A percentile compares a stretch with the other conserved stretches of the same genome.
phyloP scores from a whole-genome alignment of 305 asterid genomes.

The Fraxinus dipetala region DNA sequence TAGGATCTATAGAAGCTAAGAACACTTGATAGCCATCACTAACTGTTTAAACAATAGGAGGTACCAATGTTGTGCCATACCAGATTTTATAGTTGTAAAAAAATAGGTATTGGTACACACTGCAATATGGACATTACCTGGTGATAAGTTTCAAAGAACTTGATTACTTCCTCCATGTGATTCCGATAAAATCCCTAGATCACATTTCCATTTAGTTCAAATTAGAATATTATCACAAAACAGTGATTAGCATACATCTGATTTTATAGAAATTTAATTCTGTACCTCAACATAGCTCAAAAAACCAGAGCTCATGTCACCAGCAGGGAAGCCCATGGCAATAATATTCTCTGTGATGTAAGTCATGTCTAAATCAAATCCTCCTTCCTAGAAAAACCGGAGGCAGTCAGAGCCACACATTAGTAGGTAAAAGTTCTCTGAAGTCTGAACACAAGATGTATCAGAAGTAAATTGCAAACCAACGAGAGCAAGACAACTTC shows the following conservation, averaged over 20 bases:
- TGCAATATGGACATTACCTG: conserved; percentile 49
- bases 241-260: neutral
- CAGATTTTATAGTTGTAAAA: neutral
- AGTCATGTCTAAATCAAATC: conserved; percentile 96
- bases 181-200: conserved; percentile 89
- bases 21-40: neutral
- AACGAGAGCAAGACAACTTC: neutral
- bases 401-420: conserved; percentile 18
- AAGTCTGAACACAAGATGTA: conserved; percentile 10
- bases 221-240: conserved; percentile 23
- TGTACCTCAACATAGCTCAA: conserved; percentile 94
- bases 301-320: conserved; percentile 97
- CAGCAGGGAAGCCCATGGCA: conserved; percentile 99
- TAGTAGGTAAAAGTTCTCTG: neutral
- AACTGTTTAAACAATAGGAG: conserved; percentile 8
- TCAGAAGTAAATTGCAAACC: neutral
- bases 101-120: conserved; percentile 2
- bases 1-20: neutral
- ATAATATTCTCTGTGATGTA: conserved; percentile 97
- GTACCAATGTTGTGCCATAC: conserved; percentile 2
- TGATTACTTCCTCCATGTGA: conserved; percentile 99
- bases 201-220: conserved; percentile 30
- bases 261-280: conserved; percentile 11
- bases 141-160: conserved; percentile 90
- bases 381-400: conserved; percentile 70